Evolutionary conservation across 169 alveolate species (phyloP), one percentile per base, ranked within the genome.

Genomic region (Plasmodium knowlesi): DNA sequence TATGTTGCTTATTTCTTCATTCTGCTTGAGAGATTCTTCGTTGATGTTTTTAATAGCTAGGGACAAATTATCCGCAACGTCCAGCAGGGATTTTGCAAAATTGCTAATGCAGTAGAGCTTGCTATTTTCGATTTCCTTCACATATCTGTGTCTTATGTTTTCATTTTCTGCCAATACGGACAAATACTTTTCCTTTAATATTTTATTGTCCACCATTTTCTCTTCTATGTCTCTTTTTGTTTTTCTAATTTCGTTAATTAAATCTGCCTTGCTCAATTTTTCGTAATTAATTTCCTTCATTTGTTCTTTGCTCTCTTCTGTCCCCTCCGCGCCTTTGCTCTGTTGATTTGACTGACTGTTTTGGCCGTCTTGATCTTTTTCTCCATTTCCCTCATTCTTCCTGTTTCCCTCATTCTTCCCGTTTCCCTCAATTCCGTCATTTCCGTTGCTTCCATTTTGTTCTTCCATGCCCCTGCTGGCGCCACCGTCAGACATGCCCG

Each of bases 11-110:
- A 96, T 95, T 78, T 96, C 96, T 67, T 61, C 94, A 74, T 83
- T 74, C 30, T 39, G 57, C 50, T 85, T 88, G 46, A 86, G 81
- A 0, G 95, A 83, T 19, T 84, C 96, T 37, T 95, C 97, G 67
- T 74, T 92, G 28, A 70, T 83, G 32, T 84, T 96, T 82, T 95
- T 93, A 84, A 92, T 92, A 4, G 99, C 99, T 61, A 95, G 91
- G 32, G 97, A 96, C 16, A 98, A 85, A 74, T 97, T 95, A 84
- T 98, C 99, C 3, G 98, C 98, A 37, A 98, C 99, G 39, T 97
- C 99, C 22, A 98, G 88, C 82, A 98, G 80, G 28, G 97, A 98
- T 97, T 97, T 98, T 19, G 99, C 99, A 83, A 98, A 98, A 53
- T 96, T 97, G 32, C 98, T 88, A 30, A 97, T 97, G 19, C 98